These are phyloP conservation scores for Leishmania gerbilli DNA, from an alignment of 208 protist species.

Conservation along the genomic window DNA sequence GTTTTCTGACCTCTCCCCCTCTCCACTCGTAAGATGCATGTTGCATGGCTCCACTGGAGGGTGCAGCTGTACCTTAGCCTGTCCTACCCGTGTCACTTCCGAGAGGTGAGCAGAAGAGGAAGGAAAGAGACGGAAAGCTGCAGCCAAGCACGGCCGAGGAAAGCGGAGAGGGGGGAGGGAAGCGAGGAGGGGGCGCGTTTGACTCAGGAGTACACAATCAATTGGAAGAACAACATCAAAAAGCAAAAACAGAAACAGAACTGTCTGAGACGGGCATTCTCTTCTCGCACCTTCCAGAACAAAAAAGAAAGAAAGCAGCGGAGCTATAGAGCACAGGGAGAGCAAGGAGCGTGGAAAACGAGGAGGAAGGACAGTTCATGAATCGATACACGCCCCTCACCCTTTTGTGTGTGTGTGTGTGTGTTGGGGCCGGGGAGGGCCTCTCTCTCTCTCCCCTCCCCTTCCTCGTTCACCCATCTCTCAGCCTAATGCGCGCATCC, in stretches of 20 bases:
- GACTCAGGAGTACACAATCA: not conserved
- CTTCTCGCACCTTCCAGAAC: not conserved
- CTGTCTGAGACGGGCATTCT: not conserved
- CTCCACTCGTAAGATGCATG: not conserved
- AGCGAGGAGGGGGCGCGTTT: not conserved
- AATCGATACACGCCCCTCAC: not conserved
- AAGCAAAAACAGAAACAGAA: not conserved
- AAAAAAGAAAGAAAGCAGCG: not conserved
- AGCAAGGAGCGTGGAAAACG: not conserved
- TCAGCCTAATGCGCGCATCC: not conserved
- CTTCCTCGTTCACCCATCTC: not conserved
- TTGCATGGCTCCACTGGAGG: not conserved
- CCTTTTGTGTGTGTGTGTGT: too few relatives aligned
- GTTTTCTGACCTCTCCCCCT: too few relatives aligned
- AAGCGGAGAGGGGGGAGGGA: not conserved
- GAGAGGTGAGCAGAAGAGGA: not conserved
- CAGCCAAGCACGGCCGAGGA: not conserved
- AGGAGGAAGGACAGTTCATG: not conserved
- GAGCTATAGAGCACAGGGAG: not conserved
- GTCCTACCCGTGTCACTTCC: not conserved
- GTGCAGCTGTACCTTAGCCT: not conserved
- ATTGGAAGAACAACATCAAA: not conserved
- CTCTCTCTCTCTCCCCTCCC: not conserved
- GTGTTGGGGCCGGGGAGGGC: too few relatives aligned
- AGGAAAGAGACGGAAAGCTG: not conserved